Percentiles rank a stretch among this genome's conserved stretches.
Conservation (phyloP, 164 flowering plant species). For the Magnolia sinica region DNA sequence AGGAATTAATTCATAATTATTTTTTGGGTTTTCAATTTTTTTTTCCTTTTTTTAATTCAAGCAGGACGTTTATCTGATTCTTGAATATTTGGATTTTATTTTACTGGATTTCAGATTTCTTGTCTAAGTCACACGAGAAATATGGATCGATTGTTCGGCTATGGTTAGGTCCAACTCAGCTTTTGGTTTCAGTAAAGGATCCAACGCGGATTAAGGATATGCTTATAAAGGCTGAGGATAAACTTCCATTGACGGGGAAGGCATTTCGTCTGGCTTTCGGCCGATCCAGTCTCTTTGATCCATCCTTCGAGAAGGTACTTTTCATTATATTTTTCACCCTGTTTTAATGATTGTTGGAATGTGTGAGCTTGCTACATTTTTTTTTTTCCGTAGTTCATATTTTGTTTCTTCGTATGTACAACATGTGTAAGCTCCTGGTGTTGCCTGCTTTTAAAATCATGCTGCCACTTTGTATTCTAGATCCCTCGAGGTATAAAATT, state of each 20-base stretch:
- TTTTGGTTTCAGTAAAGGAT: constrained; percentile 58
- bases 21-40: too few relatives aligned
- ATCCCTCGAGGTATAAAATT: too few relatives aligned
- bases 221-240: constrained; percentile 60
- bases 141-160: constrained; percentile 65
- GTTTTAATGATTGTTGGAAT: not conserved
- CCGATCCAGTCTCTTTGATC: constrained; percentile 46
- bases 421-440: too few relatives aligned
- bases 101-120: constrained; percentile 29
- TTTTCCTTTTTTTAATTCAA: too few relatives aligned
- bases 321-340: not conserved
- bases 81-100: not conserved
- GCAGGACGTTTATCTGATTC: not conserved
- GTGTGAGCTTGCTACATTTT: not conserved
- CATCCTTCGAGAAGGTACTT: constrained; percentile 51
- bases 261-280: constrained; percentile 62
- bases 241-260: constrained; percentile 52
- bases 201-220: constrained; percentile 48
- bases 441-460: too few relatives aligned
- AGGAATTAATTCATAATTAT: too few relatives aligned
- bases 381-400: too few relatives aligned
- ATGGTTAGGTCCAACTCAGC: constrained; percentile 65
- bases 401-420: too few relatives aligned
- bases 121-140: constrained; percentile 40
- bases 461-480: too few relatives aligned